Evolutionary conservation across 2,329 filamentous ascomycete genomes (phyloP).

Genomic region (Diplodia scrobiculata): DNA sequence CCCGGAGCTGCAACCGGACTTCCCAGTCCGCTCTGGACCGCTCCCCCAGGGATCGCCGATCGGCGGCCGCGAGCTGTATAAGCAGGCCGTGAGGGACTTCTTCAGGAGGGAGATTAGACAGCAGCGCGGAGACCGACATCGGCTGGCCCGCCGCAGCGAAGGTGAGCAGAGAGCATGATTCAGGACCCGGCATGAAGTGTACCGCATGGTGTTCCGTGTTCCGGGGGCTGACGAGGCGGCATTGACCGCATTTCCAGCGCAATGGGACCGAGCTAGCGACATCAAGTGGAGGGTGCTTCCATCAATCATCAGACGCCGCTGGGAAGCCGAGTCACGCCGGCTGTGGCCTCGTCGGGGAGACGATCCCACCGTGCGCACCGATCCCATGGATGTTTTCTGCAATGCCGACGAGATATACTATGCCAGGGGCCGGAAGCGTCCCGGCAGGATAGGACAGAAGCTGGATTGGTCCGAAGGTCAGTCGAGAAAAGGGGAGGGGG

Average conservation of each 20-base stretch:
- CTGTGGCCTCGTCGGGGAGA: neutral
- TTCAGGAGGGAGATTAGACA: neutral
- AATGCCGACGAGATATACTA: slow-evolving; percentile 16
- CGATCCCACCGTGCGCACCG: neutral
- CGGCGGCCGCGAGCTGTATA: slow-evolving; percentile 14
- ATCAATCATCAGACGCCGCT: slow-evolving; percentile 12
- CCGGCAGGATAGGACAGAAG: neutral
- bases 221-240: neutral
- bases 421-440: neutral
- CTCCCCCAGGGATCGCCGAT: neutral
- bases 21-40: neutral
- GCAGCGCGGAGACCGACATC: neutral
- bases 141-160: neutral
- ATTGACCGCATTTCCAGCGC: slow-evolving; percentile 1
- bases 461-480: slow-evolving; percentile 3
- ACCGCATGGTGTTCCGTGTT: neutral
- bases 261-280: slow-evolving; percentile 7
- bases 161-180: slow-evolving; percentile 1
- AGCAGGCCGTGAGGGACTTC: neutral
- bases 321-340: slow-evolving; percentile 9
- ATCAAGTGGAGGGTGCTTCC: slow-evolving; percentile 4
- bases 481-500: neutral
- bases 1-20: neutral
- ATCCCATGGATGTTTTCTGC: slow-evolving; percentile 13
- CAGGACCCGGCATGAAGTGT: neutral